These are phyloP conservation scores for Polysphondylium violaceum DNA, from an alignment of 78 protist species.

Conservation along the genomic window DNA sequence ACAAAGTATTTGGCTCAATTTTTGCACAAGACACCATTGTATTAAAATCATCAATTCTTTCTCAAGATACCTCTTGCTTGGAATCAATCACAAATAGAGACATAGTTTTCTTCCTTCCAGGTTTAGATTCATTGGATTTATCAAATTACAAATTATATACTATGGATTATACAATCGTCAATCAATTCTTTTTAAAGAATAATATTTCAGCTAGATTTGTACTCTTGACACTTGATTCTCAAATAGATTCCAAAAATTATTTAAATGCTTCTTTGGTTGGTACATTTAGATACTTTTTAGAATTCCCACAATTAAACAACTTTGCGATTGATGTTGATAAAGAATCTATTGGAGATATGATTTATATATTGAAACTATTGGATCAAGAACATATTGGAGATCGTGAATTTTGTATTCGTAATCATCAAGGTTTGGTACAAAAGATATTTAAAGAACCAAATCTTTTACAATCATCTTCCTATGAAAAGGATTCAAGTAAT, in stretches of 20 bases:
- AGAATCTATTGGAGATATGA: neutral
- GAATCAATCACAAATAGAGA: no score
- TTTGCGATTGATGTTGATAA: slow-evolving; percentile 46
- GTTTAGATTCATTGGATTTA: neutral
- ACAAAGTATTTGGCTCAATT: no score
- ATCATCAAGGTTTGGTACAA: slow-evolving; percentile 15
- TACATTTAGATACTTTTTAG: slow-evolving; percentile 45
- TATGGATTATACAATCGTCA: neutral
- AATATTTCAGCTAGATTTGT: neutral
- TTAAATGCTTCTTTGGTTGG: slow-evolving; percentile 44
- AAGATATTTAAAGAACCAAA: slow-evolving; percentile 17
- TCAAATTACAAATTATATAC: neutral
- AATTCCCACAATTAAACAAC: slow-evolving; percentile 2
- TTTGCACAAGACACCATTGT: no score
- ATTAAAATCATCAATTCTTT: no score
- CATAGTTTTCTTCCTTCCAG: no score
- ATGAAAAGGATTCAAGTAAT: slow-evolving; percentile 10
- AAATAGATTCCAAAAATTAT: slow-evolving; percentile 17
- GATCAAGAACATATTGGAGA: slow-evolving; percentile 23
- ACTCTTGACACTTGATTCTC: slow-evolving; percentile 1
- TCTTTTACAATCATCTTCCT: neutral
- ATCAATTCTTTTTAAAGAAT: slow-evolving; percentile 12
- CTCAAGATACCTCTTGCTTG: no score
- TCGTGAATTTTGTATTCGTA: slow-evolving; percentile 20
- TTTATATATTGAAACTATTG: slow-evolving; percentile 5